phyloP scores from a whole-genome alignment of 768 basidiomycete genomes.

The Austroboletus eburneus region DNA sequence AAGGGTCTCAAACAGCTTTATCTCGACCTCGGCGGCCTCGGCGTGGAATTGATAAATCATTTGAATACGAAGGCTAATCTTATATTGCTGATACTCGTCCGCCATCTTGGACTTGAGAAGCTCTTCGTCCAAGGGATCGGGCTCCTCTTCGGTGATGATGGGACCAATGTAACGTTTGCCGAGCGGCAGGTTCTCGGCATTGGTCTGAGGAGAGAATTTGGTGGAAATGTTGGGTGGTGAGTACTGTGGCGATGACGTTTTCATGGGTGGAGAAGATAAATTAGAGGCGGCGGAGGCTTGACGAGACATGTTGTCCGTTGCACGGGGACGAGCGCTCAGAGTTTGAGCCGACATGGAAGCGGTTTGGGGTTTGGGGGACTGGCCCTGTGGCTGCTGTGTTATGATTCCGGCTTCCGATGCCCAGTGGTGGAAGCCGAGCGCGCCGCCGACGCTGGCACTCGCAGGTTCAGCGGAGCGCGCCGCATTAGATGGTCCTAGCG shows the following conservation, averaged over 20 bases:
- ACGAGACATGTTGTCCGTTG: slow-evolving; percentile 28
- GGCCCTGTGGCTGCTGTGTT: slow-evolving; percentile 15
- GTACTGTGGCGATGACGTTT: slow-evolving; percentile 21
- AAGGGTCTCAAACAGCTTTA: slow-evolving; percentile 27
- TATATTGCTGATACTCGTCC: slow-evolving; percentile 28
- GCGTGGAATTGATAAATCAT: slow-evolving; percentile 33
- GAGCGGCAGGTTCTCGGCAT: slow-evolving; percentile 15
- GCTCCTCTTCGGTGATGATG: slow-evolving; percentile 26
- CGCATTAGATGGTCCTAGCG: slow-evolving; percentile 22
- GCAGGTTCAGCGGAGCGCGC: slow-evolving; percentile 19
- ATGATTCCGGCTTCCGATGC: slow-evolving; percentile 29
- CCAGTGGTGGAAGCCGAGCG: slow-evolving; percentile 28
- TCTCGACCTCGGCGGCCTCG: slow-evolving; percentile 28
- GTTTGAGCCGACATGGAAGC: slow-evolving; percentile 8
- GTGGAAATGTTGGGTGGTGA: slow-evolving; percentile 22
- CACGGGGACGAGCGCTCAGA: slow-evolving; percentile 20
- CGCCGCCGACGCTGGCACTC: slow-evolving; percentile 8
- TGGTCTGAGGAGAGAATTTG: slow-evolving; percentile 25
- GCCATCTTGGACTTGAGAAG: slow-evolving; percentile 33
- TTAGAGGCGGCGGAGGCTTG: slow-evolving; percentile 26
- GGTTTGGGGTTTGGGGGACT: slow-evolving; percentile 3
- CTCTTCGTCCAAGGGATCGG: slow-evolving; percentile 24
- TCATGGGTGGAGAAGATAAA: slow-evolving; percentile 19
- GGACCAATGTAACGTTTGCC: slow-evolving; percentile 34
- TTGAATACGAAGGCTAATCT: slow-evolving; percentile 30